Percentiles rank a stretch among this genome's conserved stretches.
Conservation (phyloP, 2,329 filamentous ascomycete species). For the Cryphonectria naterciae region DNA sequence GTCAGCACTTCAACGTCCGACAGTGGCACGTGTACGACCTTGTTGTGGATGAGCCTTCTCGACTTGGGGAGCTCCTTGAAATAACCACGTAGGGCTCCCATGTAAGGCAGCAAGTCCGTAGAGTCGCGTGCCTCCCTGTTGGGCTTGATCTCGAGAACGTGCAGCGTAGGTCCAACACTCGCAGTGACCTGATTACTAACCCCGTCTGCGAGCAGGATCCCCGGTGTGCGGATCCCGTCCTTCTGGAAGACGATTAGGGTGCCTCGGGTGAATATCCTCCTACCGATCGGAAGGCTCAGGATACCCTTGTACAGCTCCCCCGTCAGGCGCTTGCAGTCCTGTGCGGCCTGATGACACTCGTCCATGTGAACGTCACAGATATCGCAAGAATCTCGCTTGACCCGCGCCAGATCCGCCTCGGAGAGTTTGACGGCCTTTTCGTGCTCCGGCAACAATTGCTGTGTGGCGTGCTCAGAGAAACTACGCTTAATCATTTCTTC, state of each 20-base stretch:
- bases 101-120: conserved; percentile 85
- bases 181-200: conserved; percentile 61
- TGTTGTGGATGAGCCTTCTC: conserved; percentile 69
- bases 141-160: conserved; percentile 77
- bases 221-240: conserved; percentile 81
- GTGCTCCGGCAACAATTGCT: conserved; percentile 90
- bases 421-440: conserved; percentile 93
- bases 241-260: conserved; percentile 83
- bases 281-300: conserved; percentile 79
- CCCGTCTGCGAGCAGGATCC: conserved; percentile 79
- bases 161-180: conserved; percentile 66
- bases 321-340: conserved; percentile 80
- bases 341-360: conserved; percentile 77
- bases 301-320: conserved; percentile 77
- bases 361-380: conserved; percentile 83
- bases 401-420: conserved; percentile 86
- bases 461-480: conserved; percentile 97
- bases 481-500: conserved; percentile 99
- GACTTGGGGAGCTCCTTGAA: conserved; percentile 70
- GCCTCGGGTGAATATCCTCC: conserved; percentile 75
- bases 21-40: conserved; percentile 71
- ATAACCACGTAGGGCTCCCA: conserved; percentile 69
- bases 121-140: conserved; percentile 71
- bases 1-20: conserved; percentile 86
- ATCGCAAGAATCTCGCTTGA: conserved; percentile 82